Percentiles rank a stretch among this genome's conserved stretches.
These are phyloP conservation scores for Pseudogymnoascus sp. DNA, from an alignment of 2,329 filamentous ascomycete genomes.

Conservation along the genomic window DNA sequence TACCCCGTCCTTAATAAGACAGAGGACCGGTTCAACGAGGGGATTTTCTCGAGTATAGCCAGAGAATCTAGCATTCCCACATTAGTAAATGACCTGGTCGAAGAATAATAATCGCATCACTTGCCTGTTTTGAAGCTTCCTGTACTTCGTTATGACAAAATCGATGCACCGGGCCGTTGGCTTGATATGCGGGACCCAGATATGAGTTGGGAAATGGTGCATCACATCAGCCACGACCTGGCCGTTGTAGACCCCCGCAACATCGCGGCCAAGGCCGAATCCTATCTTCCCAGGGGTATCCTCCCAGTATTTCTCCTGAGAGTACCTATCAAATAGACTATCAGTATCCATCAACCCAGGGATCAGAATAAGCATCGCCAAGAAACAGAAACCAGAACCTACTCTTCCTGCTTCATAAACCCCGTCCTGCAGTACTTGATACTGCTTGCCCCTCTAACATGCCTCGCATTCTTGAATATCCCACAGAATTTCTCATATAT, in stretches of 20 bases:
- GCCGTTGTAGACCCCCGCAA: background rate
- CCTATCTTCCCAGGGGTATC: slow-evolving; percentile 1
- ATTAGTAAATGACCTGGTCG: background rate
- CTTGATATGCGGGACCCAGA: background rate
- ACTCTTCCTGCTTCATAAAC: background rate
- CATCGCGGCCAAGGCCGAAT: background rate
- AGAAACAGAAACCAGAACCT: background rate
- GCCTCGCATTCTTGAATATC: background rate
- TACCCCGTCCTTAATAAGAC: background rate
- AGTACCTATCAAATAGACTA: background rate
- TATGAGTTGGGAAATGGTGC: background rate
- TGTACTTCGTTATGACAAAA: background rate
- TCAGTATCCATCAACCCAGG: background rate
- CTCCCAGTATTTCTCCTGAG: background rate
- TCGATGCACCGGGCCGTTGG: background rate
- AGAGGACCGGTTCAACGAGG: background rate
- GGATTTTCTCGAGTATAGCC: background rate
- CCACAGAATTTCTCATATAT: slow-evolving; percentile 5
- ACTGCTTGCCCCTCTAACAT: background rate
- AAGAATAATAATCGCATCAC: background rate
- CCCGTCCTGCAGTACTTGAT: slow-evolving; percentile 9
- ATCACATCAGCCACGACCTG: slow-evolving; percentile 3
- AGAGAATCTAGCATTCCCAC: background rate
- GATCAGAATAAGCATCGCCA: background rate
- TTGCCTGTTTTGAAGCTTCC: background rate